Evolutionary conservation across 78 protist species (phyloP).

Genomic region (Guillardia theta): DNA sequence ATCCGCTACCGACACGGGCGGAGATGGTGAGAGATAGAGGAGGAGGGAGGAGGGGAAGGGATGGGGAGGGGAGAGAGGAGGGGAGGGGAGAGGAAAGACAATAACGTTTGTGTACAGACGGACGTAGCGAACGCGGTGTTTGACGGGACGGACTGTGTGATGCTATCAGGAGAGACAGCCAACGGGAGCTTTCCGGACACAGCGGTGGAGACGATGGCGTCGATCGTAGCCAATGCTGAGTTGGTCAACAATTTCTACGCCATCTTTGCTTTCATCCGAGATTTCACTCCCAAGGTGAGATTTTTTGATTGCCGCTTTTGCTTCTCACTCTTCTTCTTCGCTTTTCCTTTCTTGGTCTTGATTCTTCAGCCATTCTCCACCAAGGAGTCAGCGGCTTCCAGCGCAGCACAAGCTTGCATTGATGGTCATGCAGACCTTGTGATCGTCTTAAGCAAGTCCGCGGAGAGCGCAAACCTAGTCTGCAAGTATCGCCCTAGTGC

Average conservation of each 20-base stretch:
- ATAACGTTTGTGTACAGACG: too few relatives aligned
- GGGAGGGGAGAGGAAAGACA: too few relatives aligned
- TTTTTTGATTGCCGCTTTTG: background rate
- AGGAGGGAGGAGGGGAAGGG: too few relatives aligned
- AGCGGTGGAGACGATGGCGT: constrained; percentile 53
- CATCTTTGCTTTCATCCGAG: background rate
- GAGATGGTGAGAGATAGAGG: too few relatives aligned
- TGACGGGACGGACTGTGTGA: constrained; percentile 76
- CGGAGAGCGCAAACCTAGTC: constrained; percentile 41
- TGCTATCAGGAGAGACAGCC: constrained; percentile 80
- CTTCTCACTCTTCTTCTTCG: background rate
- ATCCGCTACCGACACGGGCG: constrained; percentile 93
- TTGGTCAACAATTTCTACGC: background rate
- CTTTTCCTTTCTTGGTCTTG: background rate
- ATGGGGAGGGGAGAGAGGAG: too few relatives aligned
- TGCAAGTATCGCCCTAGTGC: constrained; percentile 45
- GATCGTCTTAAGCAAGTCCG: constrained; percentile 48
- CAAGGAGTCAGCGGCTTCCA: background rate
- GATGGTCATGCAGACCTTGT: background rate
- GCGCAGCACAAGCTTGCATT: constrained; percentile 12
- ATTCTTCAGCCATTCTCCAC: background rate
- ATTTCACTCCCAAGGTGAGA: background rate
- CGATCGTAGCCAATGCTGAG: constrained; percentile 45
- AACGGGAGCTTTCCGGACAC: constrained; percentile 61
- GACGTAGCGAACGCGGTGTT: constrained; percentile 76